Percentiles rank a stretch among this genome's conserved stretches.
Conservation (phyloP, 768 basidiomycete species). For the Rossbeevera mucosa region DNA sequence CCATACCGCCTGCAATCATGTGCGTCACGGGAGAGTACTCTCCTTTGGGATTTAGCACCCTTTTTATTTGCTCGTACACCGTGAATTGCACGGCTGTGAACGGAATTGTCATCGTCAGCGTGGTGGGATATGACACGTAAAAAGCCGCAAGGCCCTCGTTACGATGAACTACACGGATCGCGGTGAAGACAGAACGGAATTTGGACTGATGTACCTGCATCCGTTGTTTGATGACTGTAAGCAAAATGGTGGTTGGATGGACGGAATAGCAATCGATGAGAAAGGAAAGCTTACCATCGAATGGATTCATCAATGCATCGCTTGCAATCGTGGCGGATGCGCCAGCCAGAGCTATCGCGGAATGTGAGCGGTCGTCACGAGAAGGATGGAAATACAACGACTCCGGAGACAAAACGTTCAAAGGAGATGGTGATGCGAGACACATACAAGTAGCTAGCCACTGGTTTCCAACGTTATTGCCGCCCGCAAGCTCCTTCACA, state of each 20-base stretch:
- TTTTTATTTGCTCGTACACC: constrained; percentile 91
- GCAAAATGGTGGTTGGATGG: constrained; percentile 14
- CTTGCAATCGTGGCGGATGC: constrained; percentile 91
- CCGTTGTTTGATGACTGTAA: constrained; percentile 93
- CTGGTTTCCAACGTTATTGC: constrained; percentile 71
- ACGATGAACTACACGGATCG: constrained; percentile 78
- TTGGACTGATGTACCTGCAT: constrained; percentile 97
- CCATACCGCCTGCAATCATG: constrained; percentile 85
- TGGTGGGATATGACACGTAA: constrained; percentile 98
- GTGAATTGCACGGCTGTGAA: constrained; percentile 98
- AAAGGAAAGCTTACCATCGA: constrained; percentile 70
- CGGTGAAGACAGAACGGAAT: constrained; percentile 83
- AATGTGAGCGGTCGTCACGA: constrained; percentile 10
- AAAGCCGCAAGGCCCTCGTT: constrained; percentile 88
- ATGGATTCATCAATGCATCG: constrained; percentile 99
- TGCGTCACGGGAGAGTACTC: constrained; percentile 93
- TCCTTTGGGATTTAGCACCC: constrained; percentile 75
- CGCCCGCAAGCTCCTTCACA: constrained; percentile 89
- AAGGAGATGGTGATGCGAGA: constrained; percentile 1
- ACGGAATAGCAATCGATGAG: constrained; percentile 1
- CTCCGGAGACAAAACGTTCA: not conserved
- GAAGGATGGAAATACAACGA: not conserved
- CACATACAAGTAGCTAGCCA: constrained; percentile 84
- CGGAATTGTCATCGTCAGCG: constrained; percentile 92
- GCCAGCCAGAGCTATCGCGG: constrained; percentile 75